Percentiles rank a stretch among this genome's conserved stretches.
Evolutionary conservation across 2,329 filamentous ascomycete species (phyloP).

Genomic region (Beauveria asiatica): DNA sequence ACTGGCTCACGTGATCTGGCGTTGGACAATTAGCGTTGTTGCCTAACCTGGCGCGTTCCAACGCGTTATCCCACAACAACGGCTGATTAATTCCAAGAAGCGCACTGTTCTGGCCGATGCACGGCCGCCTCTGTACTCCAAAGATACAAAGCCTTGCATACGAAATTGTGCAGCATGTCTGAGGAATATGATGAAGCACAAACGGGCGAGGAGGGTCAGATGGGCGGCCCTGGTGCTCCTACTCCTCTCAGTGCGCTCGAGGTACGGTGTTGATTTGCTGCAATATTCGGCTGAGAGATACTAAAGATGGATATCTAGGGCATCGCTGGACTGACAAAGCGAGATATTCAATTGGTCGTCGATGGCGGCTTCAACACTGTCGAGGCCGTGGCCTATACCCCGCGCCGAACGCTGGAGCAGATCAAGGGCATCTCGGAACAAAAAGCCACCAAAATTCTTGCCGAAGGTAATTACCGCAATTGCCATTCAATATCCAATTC

Average conservation of each 20-base stretch:
- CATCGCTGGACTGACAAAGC: constrained; percentile 78
- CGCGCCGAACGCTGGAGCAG: constrained; percentile 76
- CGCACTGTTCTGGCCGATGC: not conserved
- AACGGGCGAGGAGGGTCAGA: constrained; percentile 58
- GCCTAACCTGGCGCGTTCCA: constrained; percentile 8
- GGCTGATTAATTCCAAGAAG: constrained; percentile 1
- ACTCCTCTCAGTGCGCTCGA: constrained; percentile 80
- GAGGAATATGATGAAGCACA: constrained; percentile 59
- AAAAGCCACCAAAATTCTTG: constrained; percentile 85
- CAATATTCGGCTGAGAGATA: not conserved
- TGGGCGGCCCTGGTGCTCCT: constrained; percentile 82
- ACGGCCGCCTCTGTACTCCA: not conserved
- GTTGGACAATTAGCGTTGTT: constrained; percentile 1
- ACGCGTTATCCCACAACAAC: constrained; percentile 10
- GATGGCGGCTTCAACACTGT: constrained; percentile 94
- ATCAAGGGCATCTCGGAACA: constrained; percentile 98
- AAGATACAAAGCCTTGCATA: not conserved
- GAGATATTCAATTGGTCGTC: constrained; percentile 86
- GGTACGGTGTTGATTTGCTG: constrained; percentile 40
- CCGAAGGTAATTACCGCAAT: constrained; percentile 55
- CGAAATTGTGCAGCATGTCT: constrained; percentile 29
- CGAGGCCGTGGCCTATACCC: constrained; percentile 87
- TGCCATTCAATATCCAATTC: not conserved
- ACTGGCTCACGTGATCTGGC: constrained; percentile 8
- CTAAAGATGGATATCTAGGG: constrained; percentile 46